These are phyloP conservation scores for Pyricularia grisea DNA, from an alignment of 2,329 filamentous ascomycete species.

Conservation along the genomic window DNA sequence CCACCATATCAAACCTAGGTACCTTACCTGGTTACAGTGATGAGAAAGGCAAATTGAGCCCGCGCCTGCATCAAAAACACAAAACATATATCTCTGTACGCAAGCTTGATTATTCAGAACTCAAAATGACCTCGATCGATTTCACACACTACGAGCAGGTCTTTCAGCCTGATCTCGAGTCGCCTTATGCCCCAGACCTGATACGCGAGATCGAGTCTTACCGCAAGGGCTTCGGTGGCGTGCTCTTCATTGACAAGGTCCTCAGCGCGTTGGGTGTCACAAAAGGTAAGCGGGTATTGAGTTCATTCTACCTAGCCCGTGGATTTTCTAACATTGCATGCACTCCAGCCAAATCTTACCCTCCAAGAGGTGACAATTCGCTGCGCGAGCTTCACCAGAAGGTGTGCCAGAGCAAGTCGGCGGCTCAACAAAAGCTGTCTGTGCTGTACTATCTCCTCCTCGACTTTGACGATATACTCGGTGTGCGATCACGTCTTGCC, in stretches of 20 bases:
- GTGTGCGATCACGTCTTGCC: conserved; percentile 36
- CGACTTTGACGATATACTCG: conserved; percentile 53
- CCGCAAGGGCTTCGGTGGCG: conserved; percentile 58
- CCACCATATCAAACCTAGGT: neutral
- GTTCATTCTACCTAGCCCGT: neutral
- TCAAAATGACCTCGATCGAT: conserved; percentile 33
- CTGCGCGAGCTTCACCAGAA: conserved; percentile 62
- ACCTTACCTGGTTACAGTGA: neutral
- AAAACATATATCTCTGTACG: neutral
- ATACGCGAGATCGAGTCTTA: conserved; percentile 55
- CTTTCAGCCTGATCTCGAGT: conserved; percentile 51
- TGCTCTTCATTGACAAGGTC: conserved; percentile 73
- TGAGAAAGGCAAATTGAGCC: neutral
- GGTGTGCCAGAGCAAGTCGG: conserved; percentile 54
- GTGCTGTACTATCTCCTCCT: conserved; percentile 77
- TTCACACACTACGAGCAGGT: conserved; percentile 59
- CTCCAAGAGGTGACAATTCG: conserved; percentile 59
- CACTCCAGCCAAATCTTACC: conserved; percentile 53
- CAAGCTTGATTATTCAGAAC: too few relatives aligned
- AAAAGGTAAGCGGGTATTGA: conserved; percentile 41
- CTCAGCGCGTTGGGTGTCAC: conserved; percentile 59
- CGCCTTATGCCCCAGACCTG: conserved; percentile 51
- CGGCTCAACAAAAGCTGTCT: conserved; percentile 70
- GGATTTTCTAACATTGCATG: conserved; percentile 11
- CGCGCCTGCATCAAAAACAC: neutral